Evolutionary conservation across 2,329 filamentous ascomycete genomes (phyloP), one percentile per base, ranked within the genome.

Genomic region (Aspergillus piperis): DNA sequence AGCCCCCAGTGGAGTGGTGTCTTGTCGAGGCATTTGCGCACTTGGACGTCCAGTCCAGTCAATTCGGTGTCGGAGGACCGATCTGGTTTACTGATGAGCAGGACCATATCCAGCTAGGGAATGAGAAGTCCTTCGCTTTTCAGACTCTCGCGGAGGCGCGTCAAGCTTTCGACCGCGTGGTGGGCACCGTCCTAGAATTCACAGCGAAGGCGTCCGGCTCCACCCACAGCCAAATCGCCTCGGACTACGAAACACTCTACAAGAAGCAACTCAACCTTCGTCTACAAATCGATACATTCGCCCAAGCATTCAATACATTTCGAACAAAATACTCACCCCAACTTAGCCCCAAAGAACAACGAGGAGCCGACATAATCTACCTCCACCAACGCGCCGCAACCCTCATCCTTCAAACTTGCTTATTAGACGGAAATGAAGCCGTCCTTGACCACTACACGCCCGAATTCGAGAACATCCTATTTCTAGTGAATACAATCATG

Each of bases 331-430:
- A 10, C 15, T 27, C 1, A 0, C 4, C 10, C 7, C 23, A 47
- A 2, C 8, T 58, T n/a, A 42, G 25, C 10, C 41, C 13, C 3
- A 62, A 62, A 47, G 57, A 60, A 15, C 42, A 58, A 48, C 58
- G 67, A 19, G 63, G 62, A 8, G 57, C 62, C 5, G 62, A 63
- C 19, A n/a, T 69, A 5, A 56, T 69, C 10, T 54, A 54, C 32
- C 32, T 68, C 7, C 61, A 66, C 27, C 52, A 60, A 4, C 50
- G 56, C 15, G 56, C 59, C 25, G 57, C 57, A 19, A 36, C 48
- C 0, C 38, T 64, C 10, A n/a, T 55, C 8, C 13, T 64, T 38
- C 62, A 65, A 15, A 63, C 54, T 10, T 55, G 53, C n/a, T 58
- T 67, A 5, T 41, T 62, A 3, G 44, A 55, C 17, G 27, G 25